phyloP scores from a whole-genome alignment of 345 rosid species.

The Noccaea caerulescens region DNA sequence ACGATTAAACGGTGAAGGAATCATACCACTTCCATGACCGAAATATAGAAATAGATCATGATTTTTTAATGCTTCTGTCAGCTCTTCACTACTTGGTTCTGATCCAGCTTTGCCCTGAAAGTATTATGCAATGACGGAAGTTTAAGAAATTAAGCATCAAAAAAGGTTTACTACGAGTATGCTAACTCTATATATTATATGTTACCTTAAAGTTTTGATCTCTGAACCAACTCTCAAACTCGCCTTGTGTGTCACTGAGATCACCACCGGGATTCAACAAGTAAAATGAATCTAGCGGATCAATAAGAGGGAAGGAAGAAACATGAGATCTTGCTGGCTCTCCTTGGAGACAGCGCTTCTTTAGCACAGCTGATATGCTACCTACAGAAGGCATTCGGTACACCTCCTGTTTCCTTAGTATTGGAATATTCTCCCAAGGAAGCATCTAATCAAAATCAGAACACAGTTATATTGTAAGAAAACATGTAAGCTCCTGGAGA shows the following conservation, averaged over 20 bases:
- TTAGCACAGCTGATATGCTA: slow-evolving; percentile 61
- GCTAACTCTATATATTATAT: not conserved
- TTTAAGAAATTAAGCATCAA: slow-evolving; percentile 1
- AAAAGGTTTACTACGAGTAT: slow-evolving; percentile 17
- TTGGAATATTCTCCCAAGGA: slow-evolving; percentile 96
- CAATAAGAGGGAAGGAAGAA: slow-evolving; percentile 68
- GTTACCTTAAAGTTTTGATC: slow-evolving; percentile 81
- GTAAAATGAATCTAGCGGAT: slow-evolving; percentile 90
- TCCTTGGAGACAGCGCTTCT: slow-evolving; percentile 51
- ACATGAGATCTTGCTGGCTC: slow-evolving; percentile 46
- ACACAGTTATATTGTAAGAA: not conserved
- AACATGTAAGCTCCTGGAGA: not conserved
- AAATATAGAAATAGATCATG: slow-evolving; percentile 91
- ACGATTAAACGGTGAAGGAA: not conserved
- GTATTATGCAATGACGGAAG: slow-evolving; percentile 6
- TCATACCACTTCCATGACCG: slow-evolving; percentile 96
- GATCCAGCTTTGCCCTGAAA: slow-evolving; percentile 86
- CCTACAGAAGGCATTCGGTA: slow-evolving; percentile 97
- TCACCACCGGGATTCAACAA: slow-evolving; percentile 90
- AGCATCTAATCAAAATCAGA: slow-evolving; percentile 69
- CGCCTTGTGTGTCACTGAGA: slow-evolving; percentile 61
- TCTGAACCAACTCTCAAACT: slow-evolving; percentile 84
- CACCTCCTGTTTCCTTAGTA: slow-evolving; percentile 80
- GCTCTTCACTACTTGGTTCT: slow-evolving; percentile 69
- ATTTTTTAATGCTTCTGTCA: slow-evolving; percentile 66